Conservation (phyloP, 2,329 filamentous ascomycete species). For the Cladosporium sp. region DNA sequence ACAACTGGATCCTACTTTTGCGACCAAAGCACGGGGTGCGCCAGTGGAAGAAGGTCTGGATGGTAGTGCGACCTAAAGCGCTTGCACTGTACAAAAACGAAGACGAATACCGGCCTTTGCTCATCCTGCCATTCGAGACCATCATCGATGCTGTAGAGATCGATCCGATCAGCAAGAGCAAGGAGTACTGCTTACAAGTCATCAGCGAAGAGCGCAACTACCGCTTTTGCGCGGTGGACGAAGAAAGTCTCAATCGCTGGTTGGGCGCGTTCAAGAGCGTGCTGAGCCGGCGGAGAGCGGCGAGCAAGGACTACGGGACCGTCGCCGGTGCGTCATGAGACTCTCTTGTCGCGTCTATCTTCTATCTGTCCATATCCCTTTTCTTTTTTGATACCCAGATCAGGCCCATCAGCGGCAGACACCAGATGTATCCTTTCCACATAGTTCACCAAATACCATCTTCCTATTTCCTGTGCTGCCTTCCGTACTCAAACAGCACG, state of each 20-base stretch:
- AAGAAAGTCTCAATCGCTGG: constrained; percentile 76
- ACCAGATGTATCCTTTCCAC: background rate
- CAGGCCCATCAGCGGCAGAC: background rate
- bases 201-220: constrained; percentile 77
- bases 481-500: constrained; percentile 47
- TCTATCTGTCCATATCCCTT: background rate
- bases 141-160: constrained; percentile 91
- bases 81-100: constrained; percentile 91
- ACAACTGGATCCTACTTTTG: constrained; percentile 81
- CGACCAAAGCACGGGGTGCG: constrained; percentile 76
- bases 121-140: constrained; percentile 69
- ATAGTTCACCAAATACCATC: background rate
- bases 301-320: constrained; percentile 1
- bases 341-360: background rate
- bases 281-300: constrained; percentile 53
- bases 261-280: constrained; percentile 88
- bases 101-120: constrained; percentile 76
- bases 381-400: background rate
- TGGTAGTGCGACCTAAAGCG: constrained; percentile 76
- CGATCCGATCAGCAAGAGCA: constrained; percentile 77
- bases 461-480: constrained; percentile 27
- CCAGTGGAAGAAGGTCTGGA: constrained; percentile 94
- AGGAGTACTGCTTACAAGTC: constrained; percentile 81
- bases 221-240: constrained; percentile 57
- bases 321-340: background rate